A percentile compares a stretch with the other conserved stretches of the same genome.
Conservation (phyloP, 345 rosid species). For the Ceriops tagal region DNA sequence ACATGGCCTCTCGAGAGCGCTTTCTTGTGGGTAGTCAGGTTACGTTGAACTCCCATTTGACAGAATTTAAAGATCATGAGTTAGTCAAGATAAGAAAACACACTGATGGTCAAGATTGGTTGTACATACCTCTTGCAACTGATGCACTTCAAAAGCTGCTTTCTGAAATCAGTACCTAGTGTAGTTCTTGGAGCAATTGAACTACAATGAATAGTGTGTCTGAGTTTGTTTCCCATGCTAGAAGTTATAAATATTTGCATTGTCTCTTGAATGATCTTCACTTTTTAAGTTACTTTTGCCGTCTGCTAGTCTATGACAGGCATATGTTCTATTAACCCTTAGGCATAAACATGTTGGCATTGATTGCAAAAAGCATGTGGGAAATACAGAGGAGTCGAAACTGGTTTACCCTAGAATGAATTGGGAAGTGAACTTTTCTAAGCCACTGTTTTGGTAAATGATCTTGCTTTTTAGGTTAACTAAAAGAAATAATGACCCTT, state of each 20-base stretch:
- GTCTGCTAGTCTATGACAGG: too few relatives aligned
- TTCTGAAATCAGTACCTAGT: slow-evolving; percentile 48
- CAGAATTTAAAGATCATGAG: slow-evolving; percentile 92
- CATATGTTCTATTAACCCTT: too few relatives aligned
- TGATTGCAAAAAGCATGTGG: too few relatives aligned
- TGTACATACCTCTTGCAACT: slow-evolving; percentile 59
- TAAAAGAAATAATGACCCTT: too few relatives aligned
- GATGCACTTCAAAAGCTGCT: slow-evolving; percentile 68
- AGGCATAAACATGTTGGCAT: too few relatives aligned
- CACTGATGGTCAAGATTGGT: slow-evolving; percentile 87
- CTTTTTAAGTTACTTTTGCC: too few relatives aligned
- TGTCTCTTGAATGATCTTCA: too few relatives aligned
- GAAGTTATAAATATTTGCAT: background rate
- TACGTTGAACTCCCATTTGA: slow-evolving; percentile 80
- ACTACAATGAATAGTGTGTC: background rate
- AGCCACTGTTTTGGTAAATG: too few relatives aligned
- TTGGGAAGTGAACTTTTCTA: too few relatives aligned
- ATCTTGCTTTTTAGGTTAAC: too few relatives aligned
- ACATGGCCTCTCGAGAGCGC: slow-evolving; percentile 63
- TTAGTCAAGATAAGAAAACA: slow-evolving; percentile 72
- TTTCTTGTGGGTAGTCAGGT: slow-evolving; percentile 90
- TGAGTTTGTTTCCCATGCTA: background rate
- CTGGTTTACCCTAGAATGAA: too few relatives aligned
- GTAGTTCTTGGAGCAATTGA: background rate
- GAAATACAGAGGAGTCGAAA: too few relatives aligned